Conservation (phyloP, 2,329 filamentous ascomycete species). For the Stagonosporopsis chrysanthemi region DNA sequence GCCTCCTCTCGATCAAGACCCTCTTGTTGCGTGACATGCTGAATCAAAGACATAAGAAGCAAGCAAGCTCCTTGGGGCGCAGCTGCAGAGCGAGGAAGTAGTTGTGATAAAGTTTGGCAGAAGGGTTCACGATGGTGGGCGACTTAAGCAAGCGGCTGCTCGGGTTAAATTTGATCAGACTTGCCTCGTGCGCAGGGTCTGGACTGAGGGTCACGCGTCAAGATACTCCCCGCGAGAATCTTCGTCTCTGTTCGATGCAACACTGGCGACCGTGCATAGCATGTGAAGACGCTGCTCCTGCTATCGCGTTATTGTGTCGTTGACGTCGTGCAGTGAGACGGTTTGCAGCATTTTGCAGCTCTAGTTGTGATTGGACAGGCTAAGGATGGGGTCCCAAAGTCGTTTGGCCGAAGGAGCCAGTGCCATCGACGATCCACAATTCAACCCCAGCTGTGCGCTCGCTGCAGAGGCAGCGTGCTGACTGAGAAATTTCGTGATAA, state of each 20-base stretch:
- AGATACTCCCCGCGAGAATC: slow-evolving; percentile 15
- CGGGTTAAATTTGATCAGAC: slow-evolving; percentile 18
- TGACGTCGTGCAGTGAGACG: not conserved
- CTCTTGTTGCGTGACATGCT: slow-evolving; percentile 60
- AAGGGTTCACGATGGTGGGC: slow-evolving; percentile 5
- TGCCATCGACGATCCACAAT: slow-evolving; percentile 4
- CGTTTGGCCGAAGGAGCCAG: slow-evolving; percentile 10
- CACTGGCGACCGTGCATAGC: slow-evolving; percentile 1
- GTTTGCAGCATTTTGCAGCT: not conserved
- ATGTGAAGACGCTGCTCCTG: slow-evolving; percentile 13
- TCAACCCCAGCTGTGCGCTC: slow-evolving; percentile 3
- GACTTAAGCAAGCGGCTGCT: slow-evolving; percentile 14
- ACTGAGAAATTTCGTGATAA: not conserved
- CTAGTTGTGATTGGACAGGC: slow-evolving; percentile 16
- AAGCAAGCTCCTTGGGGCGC: slow-evolving; percentile 15
- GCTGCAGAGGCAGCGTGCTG: not conserved
- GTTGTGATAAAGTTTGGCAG: slow-evolving; percentile 10
- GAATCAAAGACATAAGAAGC: slow-evolving; percentile 58
- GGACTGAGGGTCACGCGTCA: slow-evolving; percentile 19
- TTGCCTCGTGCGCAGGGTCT: slow-evolving; percentile 11
- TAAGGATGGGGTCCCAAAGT: slow-evolving; percentile 2
- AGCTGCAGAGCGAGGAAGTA: slow-evolving; percentile 20
- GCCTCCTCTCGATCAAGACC: slow-evolving; percentile 57
- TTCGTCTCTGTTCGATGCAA: slow-evolving; percentile 9
- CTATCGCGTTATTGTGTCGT: not conserved